These are phyloP conservation scores for Ophiostoma piceae DNA, from an alignment of 2,329 filamentous ascomycete genomes.

Conservation along the genomic window DNA sequence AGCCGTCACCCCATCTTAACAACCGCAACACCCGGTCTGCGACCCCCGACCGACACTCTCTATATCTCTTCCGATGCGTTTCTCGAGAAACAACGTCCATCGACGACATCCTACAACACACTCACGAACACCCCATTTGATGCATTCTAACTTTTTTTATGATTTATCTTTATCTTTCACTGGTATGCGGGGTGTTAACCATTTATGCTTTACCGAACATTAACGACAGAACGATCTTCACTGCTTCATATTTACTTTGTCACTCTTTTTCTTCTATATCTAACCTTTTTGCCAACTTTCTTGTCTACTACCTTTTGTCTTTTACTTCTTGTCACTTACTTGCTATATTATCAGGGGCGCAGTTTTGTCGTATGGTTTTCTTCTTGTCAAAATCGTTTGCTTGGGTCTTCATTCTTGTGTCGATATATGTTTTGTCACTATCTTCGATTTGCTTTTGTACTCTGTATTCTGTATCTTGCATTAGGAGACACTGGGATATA, in stretches of 20 bases:
- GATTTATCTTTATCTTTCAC: neutral
- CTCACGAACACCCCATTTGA: constrained; percentile 4
- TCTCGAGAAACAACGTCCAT: neutral
- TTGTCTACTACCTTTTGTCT: neutral
- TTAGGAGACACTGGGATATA: neutral
- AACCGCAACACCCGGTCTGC: neutral
- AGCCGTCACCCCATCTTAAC: neutral
- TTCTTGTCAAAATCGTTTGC: neutral
- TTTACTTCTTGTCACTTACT: neutral
- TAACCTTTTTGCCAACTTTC: neutral
- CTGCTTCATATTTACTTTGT: neutral
- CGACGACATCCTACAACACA: neutral
- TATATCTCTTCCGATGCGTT: neutral
- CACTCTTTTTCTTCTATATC: neutral
- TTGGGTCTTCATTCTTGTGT: neutral
- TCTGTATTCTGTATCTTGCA: neutral
- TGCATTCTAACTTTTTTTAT: constrained; percentile 9
- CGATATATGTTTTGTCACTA: neutral
- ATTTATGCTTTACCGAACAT: constrained; percentile 15
- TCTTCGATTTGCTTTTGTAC: neutral
- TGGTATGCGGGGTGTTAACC: constrained; percentile 18
- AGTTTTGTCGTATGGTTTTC: neutral
- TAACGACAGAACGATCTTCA: constrained; percentile 21
- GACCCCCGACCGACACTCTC: neutral
- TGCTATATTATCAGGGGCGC: neutral